A percentile compares a stretch with the other conserved stretches of the same genome.
Evolutionary conservation across 2,329 filamentous ascomycete genomes (phyloP).

Genomic region (Botrytis tulipae): DNA sequence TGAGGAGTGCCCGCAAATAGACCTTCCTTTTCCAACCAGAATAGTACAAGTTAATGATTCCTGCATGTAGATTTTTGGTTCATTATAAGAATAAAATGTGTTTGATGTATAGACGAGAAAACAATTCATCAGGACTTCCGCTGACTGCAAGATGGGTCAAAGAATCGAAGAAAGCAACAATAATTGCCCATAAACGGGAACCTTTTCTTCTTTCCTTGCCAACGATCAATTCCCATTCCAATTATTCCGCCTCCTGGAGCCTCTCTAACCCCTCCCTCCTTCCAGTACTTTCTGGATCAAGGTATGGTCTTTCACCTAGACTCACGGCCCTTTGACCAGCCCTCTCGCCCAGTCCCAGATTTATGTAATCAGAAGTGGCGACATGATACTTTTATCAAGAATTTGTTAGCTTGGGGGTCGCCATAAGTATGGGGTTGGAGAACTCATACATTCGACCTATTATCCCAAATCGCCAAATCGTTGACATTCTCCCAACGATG

Average conservation of each 20-base stretch:
- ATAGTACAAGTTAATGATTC: too few relatives aligned
- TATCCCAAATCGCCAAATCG: slow-evolving; percentile 56
- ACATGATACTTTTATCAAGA: slow-evolving; percentile 45
- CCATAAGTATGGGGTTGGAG: too few relatives aligned
- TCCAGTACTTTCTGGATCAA: slow-evolving; percentile 48
- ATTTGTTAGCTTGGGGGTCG: too few relatives aligned
- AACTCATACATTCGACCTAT: slow-evolving; percentile 44
- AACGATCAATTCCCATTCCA: not conserved
- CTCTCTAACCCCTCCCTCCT: slow-evolving; percentile 39
- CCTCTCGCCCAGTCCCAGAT: slow-evolving; percentile 50
- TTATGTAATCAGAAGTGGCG: slow-evolving; percentile 52
- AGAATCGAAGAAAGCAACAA: too few relatives aligned
- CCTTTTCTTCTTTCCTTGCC: not conserved
- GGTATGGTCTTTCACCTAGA: slow-evolving; percentile 51
- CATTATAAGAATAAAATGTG: too few relatives aligned
- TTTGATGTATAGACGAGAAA: too few relatives aligned
- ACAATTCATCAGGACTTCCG: too few relatives aligned
- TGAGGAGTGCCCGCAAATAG: not conserved
- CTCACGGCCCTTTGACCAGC: slow-evolving; percentile 49
- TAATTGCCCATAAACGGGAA: not conserved
- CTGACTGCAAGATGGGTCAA: too few relatives aligned
- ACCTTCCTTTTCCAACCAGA: too few relatives aligned
- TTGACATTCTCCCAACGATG: slow-evolving; percentile 41
- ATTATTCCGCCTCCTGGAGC: not conserved
- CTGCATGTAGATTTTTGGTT: too few relatives aligned